Evolutionary conservation across 75 land plant species (phyloP).

Genomic region (Picea glauca): DNA sequence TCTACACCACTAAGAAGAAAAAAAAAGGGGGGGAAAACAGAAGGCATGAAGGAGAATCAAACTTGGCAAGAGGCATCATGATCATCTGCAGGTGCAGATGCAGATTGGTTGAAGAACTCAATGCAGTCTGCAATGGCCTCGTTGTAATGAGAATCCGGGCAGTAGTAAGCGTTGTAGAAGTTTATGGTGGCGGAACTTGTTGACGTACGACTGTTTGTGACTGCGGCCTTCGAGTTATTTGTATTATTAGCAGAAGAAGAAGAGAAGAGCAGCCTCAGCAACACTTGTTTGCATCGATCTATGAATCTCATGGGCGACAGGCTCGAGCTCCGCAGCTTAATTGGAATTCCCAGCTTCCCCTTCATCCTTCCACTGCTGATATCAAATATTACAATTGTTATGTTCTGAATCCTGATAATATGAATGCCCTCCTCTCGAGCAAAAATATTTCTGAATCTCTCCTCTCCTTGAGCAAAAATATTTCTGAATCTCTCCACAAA

Average conservation of each 20-base stretch:
- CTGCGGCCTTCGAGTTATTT: not conserved
- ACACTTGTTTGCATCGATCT: constrained; percentile 26
- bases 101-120: constrained; percentile 53
- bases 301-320: constrained; percentile 36
- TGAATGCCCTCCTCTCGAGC: too few species aligned
- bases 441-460: not conserved
- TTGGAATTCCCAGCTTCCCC: not conserved
- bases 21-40: too few species aligned
- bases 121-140: constrained; percentile 59
- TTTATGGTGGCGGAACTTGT: constrained; percentile 19
- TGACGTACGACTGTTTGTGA: constrained; percentile 5
- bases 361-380: not conserved
- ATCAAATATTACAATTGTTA: not conserved
- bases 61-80: not conserved
- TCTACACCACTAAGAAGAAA: too few species aligned
- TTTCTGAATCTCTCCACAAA: not conserved
- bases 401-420: too few species aligned
- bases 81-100: not conserved
- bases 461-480: not conserved
- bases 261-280: constrained; percentile 33
- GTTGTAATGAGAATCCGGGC: constrained; percentile 29
- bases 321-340: not conserved
- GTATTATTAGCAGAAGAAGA: constrained; percentile 11
- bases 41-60: not conserved
- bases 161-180: constrained; percentile 38